These are phyloP conservation scores for Chrysoporthe puriensis DNA, from an alignment of 2,329 filamentous ascomycete species.

Conservation along the genomic window DNA sequence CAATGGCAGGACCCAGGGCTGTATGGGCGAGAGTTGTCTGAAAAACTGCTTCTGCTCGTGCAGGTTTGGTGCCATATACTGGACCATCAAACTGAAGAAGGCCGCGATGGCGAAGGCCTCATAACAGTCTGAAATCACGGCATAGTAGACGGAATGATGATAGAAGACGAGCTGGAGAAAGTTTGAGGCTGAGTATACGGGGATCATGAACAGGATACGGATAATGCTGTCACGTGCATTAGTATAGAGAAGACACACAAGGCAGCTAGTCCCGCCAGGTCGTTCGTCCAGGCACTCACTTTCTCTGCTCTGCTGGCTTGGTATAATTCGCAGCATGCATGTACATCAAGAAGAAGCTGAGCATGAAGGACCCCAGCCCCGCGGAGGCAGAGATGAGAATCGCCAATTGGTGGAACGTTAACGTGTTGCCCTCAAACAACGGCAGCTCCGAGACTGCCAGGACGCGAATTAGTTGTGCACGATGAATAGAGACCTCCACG, in stretches of 20 bases:
- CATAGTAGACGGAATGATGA: slow-evolving; percentile 77
- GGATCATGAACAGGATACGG: slow-evolving; percentile 86
- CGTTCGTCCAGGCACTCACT: slow-evolving; percentile 43
- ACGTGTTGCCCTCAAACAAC: slow-evolving; percentile 44
- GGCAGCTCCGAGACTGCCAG: slow-evolving; percentile 49
- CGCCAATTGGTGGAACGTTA: slow-evolving; percentile 60
- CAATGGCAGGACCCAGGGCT: slow-evolving; percentile 76
- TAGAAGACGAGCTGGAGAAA: slow-evolving; percentile 77
- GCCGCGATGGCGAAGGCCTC: slow-evolving; percentile 87
- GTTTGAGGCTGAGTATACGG: slow-evolving; percentile 75
- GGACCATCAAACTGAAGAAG: slow-evolving; percentile 82
- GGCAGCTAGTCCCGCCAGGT: too few relatives aligned
- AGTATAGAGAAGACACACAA: slow-evolving; percentile 15
- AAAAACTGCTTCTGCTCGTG: slow-evolving; percentile 86
- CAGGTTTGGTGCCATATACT: slow-evolving; percentile 77
- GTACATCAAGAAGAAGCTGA: slow-evolving; percentile 60
- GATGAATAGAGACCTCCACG: background rate
- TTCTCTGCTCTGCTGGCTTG: slow-evolving; percentile 61
- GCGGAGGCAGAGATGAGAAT: slow-evolving; percentile 54
- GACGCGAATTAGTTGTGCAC: slow-evolving; percentile 38
- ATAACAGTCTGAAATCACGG: slow-evolving; percentile 82
- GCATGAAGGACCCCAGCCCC: slow-evolving; percentile 53
- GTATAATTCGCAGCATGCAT: slow-evolving; percentile 65
- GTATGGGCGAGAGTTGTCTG: slow-evolving; percentile 64
- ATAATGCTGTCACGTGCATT: slow-evolving; percentile 65